Evolutionary conservation across 305 asterid species (phyloP).

Genomic region (Fraxinus sp.): DNA sequence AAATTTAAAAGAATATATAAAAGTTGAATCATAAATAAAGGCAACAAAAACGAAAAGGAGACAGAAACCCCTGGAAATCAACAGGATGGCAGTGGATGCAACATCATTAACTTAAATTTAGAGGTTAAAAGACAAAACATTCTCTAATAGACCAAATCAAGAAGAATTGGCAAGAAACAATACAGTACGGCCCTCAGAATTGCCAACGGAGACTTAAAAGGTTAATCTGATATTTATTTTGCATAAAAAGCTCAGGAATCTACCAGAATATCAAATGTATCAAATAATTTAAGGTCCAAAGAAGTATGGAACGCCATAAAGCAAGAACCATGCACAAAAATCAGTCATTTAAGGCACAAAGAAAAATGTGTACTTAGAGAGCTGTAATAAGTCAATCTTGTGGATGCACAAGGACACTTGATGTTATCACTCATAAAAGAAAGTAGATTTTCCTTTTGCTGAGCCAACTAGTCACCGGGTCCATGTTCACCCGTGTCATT

Average conservation of each 20-base stretch:
- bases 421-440: not conserved
- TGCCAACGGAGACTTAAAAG: not conserved
- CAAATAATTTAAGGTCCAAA: not conserved
- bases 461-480: not conserved
- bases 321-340: not conserved
- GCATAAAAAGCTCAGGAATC: not conserved
- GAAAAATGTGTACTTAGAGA: not conserved
- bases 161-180: not conserved
- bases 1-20: not conserved
- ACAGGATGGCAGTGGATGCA: not conserved
- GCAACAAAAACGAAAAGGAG: constrained; percentile 1
- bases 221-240: not conserved
- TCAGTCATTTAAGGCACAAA: not conserved
- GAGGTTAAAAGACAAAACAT: not conserved
- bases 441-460: not conserved
- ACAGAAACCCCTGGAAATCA: not conserved
- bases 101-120: not conserved
- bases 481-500: not conserved
- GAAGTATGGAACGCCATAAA: not conserved
- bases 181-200: not conserved
- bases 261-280: not conserved
- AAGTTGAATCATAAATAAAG: constrained; percentile 12
- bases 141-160: not conserved
- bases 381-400: not conserved
- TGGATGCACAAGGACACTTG: not conserved